Percentiles rank a stretch among this genome's conserved stretches.
These are phyloP conservation scores for Scenedesmus sp. DNA, from an alignment of 163 green algal genomes.

Conservation along the genomic window DNA sequence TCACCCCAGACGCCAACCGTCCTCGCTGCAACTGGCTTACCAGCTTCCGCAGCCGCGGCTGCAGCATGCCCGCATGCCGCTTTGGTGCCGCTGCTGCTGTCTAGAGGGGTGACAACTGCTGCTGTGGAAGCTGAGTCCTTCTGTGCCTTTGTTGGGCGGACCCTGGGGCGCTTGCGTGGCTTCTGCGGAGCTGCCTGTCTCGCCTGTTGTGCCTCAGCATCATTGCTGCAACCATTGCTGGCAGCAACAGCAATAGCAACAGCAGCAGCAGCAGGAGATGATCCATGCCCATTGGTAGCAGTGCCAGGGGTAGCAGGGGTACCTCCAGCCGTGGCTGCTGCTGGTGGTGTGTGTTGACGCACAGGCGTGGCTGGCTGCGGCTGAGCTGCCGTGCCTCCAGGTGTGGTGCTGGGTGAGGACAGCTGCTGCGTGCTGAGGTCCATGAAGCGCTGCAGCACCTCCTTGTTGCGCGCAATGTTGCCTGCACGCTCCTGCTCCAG, in stretches of 20 bases:
- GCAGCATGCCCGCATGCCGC: neutral
- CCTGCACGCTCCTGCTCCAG: constrained; percentile 50
- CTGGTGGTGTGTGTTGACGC: neutral
- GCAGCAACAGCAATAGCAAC: neutral
- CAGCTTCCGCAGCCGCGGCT: neutral
- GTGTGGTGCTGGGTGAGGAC: neutral
- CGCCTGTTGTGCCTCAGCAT: too few species aligned
- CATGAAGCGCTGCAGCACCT: constrained; percentile 46
- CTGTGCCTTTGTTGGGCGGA: neutral
- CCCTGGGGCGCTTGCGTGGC: neutral
- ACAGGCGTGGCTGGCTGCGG: neutral
- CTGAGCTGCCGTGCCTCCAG: neutral
- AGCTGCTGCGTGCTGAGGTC: neutral
- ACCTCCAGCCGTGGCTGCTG: neutral
- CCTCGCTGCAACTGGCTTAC: too few species aligned
- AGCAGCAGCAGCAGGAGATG: neutral
- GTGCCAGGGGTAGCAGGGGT: neutral
- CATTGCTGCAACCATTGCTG: neutral
- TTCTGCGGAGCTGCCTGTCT: neutral
- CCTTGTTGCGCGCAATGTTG: constrained; percentile 59
- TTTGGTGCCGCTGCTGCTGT: neutral
- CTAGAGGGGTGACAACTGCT: neutral
- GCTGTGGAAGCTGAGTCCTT: neutral
- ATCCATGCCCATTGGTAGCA: neutral
- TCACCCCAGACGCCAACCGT: neutral